Evolutionary conservation across 2,329 filamentous ascomycete genomes (phyloP).

Genomic region (Ophiostoma piceae): DNA sequence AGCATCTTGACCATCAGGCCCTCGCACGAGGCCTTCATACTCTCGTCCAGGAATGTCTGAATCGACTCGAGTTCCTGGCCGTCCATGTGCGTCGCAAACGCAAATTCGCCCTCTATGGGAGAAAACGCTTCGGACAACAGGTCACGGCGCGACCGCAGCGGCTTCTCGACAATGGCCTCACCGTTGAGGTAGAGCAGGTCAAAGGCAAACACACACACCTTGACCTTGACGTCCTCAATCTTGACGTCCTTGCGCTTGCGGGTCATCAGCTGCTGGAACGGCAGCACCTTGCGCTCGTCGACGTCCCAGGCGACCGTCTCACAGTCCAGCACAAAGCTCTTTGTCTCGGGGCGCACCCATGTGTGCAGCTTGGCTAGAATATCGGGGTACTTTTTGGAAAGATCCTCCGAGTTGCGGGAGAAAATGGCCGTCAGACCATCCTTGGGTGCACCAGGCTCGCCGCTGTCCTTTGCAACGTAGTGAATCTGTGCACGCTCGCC

Average conservation of each 20-base stretch:
- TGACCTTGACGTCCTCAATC: slow-evolving; percentile 88
- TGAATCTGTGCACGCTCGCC: slow-evolving; percentile 98
- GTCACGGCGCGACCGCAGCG: slow-evolving; percentile 76
- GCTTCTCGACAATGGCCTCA: slow-evolving; percentile 79
- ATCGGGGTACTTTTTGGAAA: slow-evolving; percentile 97
- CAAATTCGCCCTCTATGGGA: slow-evolving; percentile 81
- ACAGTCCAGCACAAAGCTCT: slow-evolving; percentile 96
- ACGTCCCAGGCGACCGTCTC: slow-evolving; percentile 97
- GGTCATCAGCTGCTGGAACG: slow-evolving; percentile 98
- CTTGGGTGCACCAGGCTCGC: background rate
- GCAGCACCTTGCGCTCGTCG: slow-evolving; percentile 89
- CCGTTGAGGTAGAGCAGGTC: slow-evolving; percentile 92
- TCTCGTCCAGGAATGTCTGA: slow-evolving; percentile 85
- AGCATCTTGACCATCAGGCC: slow-evolving; percentile 99
- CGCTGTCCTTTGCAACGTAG: slow-evolving; percentile 66
- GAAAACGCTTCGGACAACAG: slow-evolving; percentile 68
- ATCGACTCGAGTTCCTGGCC: slow-evolving; percentile 90
- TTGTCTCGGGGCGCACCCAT: slow-evolving; percentile 86
- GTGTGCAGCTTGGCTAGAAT: slow-evolving; percentile 79
- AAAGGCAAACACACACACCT: slow-evolving; percentile 95
- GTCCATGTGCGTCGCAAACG: slow-evolving; percentile 81
- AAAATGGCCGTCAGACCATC: slow-evolving; percentile 83
- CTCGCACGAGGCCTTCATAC: slow-evolving; percentile 92
- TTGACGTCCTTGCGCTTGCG: slow-evolving; percentile 97
- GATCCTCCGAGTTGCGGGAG: slow-evolving; percentile 91